A percentile compares a stretch with the other conserved stretches of the same genome.
These are phyloP conservation scores for Penicillium expansum DNA, from an alignment of 2,329 filamentous ascomycete genomes.

Conservation along the genomic window DNA sequence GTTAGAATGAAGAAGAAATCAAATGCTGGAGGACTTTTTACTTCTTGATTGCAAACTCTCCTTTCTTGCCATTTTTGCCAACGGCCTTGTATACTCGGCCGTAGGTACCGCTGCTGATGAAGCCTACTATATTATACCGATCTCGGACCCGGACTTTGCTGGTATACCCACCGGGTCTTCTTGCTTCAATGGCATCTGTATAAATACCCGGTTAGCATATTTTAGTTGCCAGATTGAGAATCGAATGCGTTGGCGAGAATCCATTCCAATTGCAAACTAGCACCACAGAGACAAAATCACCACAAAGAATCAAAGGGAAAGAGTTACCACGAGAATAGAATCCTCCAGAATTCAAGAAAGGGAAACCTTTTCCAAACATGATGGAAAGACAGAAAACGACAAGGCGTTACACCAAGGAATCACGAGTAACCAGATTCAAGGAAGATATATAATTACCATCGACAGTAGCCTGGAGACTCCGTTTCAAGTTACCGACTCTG, in stretches of 20 bases:
- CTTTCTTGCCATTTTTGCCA: slow-evolving; percentile 67
- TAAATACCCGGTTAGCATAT: slow-evolving; percentile 24
- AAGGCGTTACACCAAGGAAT: slow-evolving; percentile 2
- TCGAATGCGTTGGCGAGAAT: slow-evolving; percentile 7
- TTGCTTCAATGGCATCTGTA: slow-evolving; percentile 38
- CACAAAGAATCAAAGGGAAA: slow-evolving; percentile 13
- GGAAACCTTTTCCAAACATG: slow-evolving; percentile 44
- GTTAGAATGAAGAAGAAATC: slow-evolving; percentile 15
- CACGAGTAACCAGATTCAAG: slow-evolving; percentile 12
- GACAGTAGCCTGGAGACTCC: slow-evolving; percentile 44
- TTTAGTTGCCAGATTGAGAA: slow-evolving; percentile 1
- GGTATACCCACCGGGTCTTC: slow-evolving; percentile 52
- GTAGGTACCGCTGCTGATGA: slow-evolving; percentile 98
- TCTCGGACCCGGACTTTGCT: slow-evolving; percentile 85
- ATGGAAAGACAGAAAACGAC: slow-evolving; percentile 17
- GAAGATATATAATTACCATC: slow-evolving; percentile 43
- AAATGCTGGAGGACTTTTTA: slow-evolving; percentile 43
- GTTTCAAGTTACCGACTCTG: slow-evolving; percentile 40
- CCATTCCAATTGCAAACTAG: slow-evolving; percentile 12
- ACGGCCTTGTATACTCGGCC: slow-evolving; percentile 96
- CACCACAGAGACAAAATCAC: neutral
- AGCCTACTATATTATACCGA: slow-evolving; percentile 93
- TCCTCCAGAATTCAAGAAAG: slow-evolving; percentile 38
- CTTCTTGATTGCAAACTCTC: slow-evolving; percentile 98
- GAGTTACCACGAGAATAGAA: slow-evolving; percentile 45